A percentile compares a stretch with the other conserved stretches of the same genome.
phyloP scores from a whole-genome alignment of 805 yeast genomes.

The Schizosaccharomyces osmophilus region DNA sequence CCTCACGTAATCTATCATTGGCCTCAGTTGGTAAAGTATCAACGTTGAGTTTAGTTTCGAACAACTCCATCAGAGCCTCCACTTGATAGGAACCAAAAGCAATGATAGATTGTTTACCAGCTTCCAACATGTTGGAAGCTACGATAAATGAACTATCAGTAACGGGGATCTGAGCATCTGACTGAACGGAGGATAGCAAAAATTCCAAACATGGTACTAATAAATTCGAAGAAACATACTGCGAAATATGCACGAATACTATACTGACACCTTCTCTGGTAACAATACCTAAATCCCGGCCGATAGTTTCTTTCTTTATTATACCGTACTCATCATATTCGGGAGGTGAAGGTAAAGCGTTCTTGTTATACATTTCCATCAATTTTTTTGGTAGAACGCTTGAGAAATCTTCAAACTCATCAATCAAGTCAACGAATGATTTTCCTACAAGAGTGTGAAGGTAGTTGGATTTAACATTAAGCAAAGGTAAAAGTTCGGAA shows the following conservation, averaged over 20 bases:
- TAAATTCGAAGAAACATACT: slow-evolving; percentile 27
- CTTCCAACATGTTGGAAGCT: slow-evolving; percentile 62
- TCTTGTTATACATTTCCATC: slow-evolving; percentile 21
- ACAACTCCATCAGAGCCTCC: slow-evolving; percentile 57
- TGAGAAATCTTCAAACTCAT: neutral
- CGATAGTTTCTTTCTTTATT: slow-evolving; percentile 60
- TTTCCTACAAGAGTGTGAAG: neutral
- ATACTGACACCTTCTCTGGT: neutral
- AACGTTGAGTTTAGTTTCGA: slow-evolving; percentile 34
- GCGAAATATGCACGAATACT: slow-evolving; percentile 35
- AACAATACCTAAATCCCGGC: slow-evolving; percentile 42
- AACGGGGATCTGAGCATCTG: slow-evolving; percentile 12
- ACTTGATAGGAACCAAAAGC: slow-evolving; percentile 39
- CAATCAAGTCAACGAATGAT: neutral
- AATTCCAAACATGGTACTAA: slow-evolving; percentile 31
- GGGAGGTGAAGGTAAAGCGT: slow-evolving; percentile 53
- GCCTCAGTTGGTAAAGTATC: slow-evolving; percentile 12
- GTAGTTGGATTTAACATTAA: neutral
- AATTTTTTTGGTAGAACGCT: neutral
- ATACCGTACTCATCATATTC: slow-evolving; percentile 59
- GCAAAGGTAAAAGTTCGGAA: neutral
- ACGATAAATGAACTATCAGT: slow-evolving; percentile 32
- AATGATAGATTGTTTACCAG: slow-evolving; percentile 56
- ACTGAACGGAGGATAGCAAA: neutral
- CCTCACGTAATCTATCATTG: slow-evolving; percentile 46